Percentiles rank a stretch among this genome's conserved stretches.
phyloP scores from a whole-genome alignment of 306 rosid species.

The Elaeagnus macrophylla region DNA sequence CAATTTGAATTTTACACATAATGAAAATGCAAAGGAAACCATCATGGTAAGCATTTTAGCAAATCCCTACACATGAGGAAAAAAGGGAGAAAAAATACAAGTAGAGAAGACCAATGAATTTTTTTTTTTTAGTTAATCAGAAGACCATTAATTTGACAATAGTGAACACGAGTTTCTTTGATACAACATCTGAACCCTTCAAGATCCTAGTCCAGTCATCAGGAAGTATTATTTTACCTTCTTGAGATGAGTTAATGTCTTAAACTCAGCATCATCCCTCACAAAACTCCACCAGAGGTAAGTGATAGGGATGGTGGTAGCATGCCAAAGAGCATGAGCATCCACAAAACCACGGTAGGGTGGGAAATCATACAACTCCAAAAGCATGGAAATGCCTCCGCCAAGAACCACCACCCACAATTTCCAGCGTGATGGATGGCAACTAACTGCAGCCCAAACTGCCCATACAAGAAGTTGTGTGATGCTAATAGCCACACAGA shows the following conservation, averaged over 20 bases:
- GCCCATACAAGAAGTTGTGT: constrained; percentile 83
- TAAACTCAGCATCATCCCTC: constrained; percentile 84
- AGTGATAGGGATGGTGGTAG: constrained; percentile 65
- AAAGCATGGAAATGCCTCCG: constrained; percentile 49
- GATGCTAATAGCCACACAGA: constrained; percentile 53
- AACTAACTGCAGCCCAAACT: constrained; percentile 45
- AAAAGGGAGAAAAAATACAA: too few relatives aligned
- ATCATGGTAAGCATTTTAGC: constrained; percentile 38
- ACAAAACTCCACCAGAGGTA: constrained; percentile 90
- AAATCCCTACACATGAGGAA: constrained; percentile 37
- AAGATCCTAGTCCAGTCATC: constrained; percentile 5
- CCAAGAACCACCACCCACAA: constrained; percentile 59
- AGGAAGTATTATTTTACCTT: constrained; percentile 48
- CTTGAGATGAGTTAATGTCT: constrained; percentile 51
- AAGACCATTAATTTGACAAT: constrained; percentile 36
- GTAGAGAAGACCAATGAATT: background rate
- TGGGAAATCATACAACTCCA: constrained; percentile 75
- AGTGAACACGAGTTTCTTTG: constrained; percentile 26
- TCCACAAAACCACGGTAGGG: constrained; percentile 79
- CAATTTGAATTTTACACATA: constrained; percentile 26
- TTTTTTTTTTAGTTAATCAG: too few relatives aligned
- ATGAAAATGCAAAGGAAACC: constrained; percentile 28
- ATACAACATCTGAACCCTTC: constrained; percentile 20
- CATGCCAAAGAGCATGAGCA: constrained; percentile 73
- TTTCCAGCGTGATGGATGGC: constrained; percentile 64